Base-by-base conservation (phyloP, 2,329 filamentous ascomycete species). In the Apiospora sp. region DNA sequence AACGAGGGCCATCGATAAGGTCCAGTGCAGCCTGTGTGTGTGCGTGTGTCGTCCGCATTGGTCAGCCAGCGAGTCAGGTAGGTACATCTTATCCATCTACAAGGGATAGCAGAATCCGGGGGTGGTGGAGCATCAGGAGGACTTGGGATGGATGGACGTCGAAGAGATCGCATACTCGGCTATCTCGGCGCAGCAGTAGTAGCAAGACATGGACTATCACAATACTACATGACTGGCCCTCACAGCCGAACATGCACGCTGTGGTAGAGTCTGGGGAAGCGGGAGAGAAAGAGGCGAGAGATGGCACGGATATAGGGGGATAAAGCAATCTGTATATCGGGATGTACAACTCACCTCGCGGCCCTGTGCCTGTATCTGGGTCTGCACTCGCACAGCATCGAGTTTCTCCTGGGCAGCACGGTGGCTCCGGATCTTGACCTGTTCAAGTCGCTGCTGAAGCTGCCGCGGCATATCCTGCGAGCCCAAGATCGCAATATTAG, bases 331-430 rank as follows among this genome's bases (percentile, higher is more conserved):
- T 8, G 34, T 24, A 16, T 41, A 22, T 12, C 7, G 16, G 7
- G 19, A 10, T 13, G 48, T 41, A 27, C 67, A 37, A 16, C 68
- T 69, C 27, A 68, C n/a, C 54, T 68, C 68, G n/a, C 58, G 48
- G 27, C 71, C 71, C 58, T 68, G 68, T 22, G 68, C 71, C 46
- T 54, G 30, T n/a, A 72, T 67, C 1, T 46, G 30, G 10, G 46
- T 4, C 34, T 64, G 27, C 2, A 44, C 58, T 41, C 61, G 67
- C n/a, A 41, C 69, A 10, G 71, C 71, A n/a, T 72, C 44, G 8
- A 73, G 37, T 34, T 48, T 71, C 49, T 73, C 69, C 58, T 61
- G 58, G 19, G 72, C 72, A 19, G 72, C 69, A 22, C 69, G 37
- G 34, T 30, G 44, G 43, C 61, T 71, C 27, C 72, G 34, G 8